phyloP scores from a whole-genome alignment of 176 grass and related monocot genomes.

The Cenchrus purpureus region DNA sequence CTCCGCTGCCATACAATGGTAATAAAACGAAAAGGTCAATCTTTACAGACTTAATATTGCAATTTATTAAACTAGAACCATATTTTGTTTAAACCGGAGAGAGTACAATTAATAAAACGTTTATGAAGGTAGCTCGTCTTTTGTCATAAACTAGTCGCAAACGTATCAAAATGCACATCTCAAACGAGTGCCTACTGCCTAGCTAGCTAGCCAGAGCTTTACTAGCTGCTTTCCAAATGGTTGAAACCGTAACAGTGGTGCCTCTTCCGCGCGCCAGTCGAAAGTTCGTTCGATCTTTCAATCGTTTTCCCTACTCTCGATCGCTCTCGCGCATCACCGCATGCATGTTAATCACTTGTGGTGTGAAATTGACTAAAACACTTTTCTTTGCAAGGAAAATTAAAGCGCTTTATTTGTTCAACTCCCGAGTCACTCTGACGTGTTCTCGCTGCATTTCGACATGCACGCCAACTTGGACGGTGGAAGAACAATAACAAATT shows the following conservation, averaged over 20 bases:
- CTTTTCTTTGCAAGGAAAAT: background rate
- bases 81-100: too few species aligned
- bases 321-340: background rate
- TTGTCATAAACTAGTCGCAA: background rate
- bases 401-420: slow-evolving; percentile 33
- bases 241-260: slow-evolving; percentile 38
- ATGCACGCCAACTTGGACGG: slow-evolving; percentile 28
- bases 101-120: background rate
- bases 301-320: slow-evolving; percentile 28
- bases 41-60: too few species aligned
- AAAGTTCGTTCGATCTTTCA: slow-evolving; percentile 18
- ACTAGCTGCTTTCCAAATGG: slow-evolving; percentile 26
- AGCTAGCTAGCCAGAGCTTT: background rate
- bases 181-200: background rate
- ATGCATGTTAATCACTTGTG: slow-evolving; percentile 12
- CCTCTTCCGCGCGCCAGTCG: slow-evolving; percentile 28
- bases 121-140: too few species aligned
- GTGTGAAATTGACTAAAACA: background rate
- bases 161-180: background rate
- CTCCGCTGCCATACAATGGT: too few species aligned
- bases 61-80: too few species aligned
- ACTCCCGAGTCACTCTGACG: slow-evolving; percentile 44
- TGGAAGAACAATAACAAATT: background rate
- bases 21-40: too few species aligned
- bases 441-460: slow-evolving; percentile 43